A percentile compares a stretch with the other conserved stretches of the same genome.
phyloP scores from a whole-genome alignment of 1,139 yeast genomes.

The Scheffersomyces titani region DNA sequence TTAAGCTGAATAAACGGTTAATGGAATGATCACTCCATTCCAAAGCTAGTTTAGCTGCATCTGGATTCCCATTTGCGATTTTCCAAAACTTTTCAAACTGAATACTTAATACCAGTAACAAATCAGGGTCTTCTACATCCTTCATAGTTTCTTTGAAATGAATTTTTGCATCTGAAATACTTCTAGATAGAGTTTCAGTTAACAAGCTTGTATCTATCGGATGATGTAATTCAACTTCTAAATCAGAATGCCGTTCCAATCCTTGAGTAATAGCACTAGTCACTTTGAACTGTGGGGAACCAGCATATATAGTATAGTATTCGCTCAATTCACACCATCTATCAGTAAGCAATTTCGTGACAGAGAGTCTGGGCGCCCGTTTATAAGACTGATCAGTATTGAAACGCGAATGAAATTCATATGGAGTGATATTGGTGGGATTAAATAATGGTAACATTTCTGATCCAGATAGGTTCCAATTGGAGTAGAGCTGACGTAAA shows the following conservation, averaged over 20 bases:
- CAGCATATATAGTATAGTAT: conserved; percentile 21
- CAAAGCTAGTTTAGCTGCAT: conserved; percentile 24
- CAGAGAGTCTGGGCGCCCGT: conserved; percentile 21
- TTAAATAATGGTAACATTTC: conserved; percentile 11
- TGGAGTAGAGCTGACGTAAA: conserved; percentile 7
- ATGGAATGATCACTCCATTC: conserved; percentile 37
- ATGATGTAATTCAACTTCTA: conserved; percentile 13
- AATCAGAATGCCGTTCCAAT: conserved; percentile 9
- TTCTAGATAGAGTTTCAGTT: background rate
- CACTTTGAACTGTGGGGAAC: conserved; percentile 9
- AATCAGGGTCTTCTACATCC: background rate
- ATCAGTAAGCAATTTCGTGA: conserved; percentile 21
- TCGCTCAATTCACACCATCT: conserved; percentile 28
- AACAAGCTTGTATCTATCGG: conserved; percentile 7
- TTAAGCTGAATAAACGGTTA: conserved; percentile 35
- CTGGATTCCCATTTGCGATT: conserved; percentile 11
- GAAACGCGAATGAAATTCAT: conserved; percentile 13
- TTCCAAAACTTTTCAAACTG: background rate
- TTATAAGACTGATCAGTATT: conserved; percentile 18
- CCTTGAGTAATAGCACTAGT: conserved; percentile 13
- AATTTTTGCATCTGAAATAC: background rate
- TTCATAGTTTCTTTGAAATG: conserved; percentile 1
- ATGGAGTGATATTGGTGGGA: conserved; percentile 14
- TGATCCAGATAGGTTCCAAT: conserved; percentile 9
- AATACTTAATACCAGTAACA: conserved; percentile 1